These are phyloP conservation scores for Aspergillus quadrilineatus DNA, from an alignment of 2,329 filamentous ascomycete species.

Conservation along the genomic window DNA sequence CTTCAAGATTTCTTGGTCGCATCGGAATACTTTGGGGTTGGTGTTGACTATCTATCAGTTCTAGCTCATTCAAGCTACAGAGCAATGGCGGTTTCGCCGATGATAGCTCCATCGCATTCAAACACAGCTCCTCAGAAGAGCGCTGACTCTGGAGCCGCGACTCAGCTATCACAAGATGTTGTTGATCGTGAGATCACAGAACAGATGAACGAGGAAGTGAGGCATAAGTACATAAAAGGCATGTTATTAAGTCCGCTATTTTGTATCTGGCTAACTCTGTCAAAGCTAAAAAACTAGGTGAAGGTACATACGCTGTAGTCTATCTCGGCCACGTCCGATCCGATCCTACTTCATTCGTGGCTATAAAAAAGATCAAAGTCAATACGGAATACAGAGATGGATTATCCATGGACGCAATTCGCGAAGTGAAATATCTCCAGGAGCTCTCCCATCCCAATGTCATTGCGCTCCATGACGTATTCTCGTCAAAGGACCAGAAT, in stretches of 20 bases:
- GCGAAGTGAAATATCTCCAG: conserved; percentile 92
- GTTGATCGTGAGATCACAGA: conserved; percentile 57
- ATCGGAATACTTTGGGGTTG: no score
- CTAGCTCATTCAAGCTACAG: not conserved
- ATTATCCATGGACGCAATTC: conserved; percentile 89
- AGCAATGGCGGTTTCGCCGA: conserved; percentile 46
- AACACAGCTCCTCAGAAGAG: conserved; percentile 36
- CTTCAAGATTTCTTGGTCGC: no score
- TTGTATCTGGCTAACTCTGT: not conserved
- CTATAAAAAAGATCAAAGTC: conserved; percentile 59
- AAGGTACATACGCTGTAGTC: conserved; percentile 95
- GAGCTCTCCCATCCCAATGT: conserved; percentile 95
- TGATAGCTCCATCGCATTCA: conserved; percentile 40
- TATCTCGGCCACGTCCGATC: conserved; percentile 78
- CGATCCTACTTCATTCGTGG: conserved; percentile 73
- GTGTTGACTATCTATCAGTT: not conserved
- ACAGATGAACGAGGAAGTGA: conserved; percentile 77
- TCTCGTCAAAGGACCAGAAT: conserved; percentile 94
- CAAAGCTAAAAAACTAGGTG: conserved; percentile 82
- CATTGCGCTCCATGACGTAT: conserved; percentile 87
- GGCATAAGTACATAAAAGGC: conserved; percentile 89
- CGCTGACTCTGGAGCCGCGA: conserved; percentile 32
- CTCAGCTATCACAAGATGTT: conserved; percentile 18
- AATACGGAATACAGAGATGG: conserved; percentile 73
- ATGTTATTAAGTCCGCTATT: conserved; percentile 17